A percentile compares a stretch with the other conserved stretches of the same genome.
Conservation (phyloP, 257 asterid species). For the Ajuga chamaepitys region DNA sequence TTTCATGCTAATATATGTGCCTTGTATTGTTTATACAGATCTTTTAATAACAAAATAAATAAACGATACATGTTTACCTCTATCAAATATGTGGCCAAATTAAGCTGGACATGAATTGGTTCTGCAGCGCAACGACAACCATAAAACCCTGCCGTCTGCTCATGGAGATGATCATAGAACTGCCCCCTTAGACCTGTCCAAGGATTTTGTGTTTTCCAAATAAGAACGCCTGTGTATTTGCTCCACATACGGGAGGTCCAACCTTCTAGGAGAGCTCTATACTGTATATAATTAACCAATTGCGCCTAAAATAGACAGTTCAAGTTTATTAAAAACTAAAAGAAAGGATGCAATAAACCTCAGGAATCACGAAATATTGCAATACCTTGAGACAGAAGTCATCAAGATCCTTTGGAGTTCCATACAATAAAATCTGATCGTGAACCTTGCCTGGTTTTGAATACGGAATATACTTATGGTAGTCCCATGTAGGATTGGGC, state of each 20-base stretch:
- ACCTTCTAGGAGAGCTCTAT: conserved; percentile 96
- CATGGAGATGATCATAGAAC: conserved; percentile 94
- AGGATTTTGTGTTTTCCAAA: conserved; percentile 99
- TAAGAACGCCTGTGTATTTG: conserved; percentile 89
- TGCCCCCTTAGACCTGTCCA: conserved; percentile 99
- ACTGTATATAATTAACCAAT: conserved; percentile 79
- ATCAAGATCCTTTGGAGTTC: conserved; percentile 74
- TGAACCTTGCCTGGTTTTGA: conserved; percentile 82
- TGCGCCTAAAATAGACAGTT: conserved; percentile 64
- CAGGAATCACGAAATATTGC: background rate
- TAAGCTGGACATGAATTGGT: conserved; percentile 91
- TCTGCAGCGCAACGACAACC: conserved; percentile 96
- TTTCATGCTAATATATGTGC: background rate
- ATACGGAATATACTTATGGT: conserved; percentile 88
- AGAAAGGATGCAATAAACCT: background rate
- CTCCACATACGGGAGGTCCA: conserved; percentile 98
- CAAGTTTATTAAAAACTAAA: background rate
- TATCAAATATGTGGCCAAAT: conserved; percentile 54
- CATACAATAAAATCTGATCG: conserved; percentile 83
- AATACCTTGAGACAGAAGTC: conserved; percentile 92
- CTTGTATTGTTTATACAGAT: background rate
- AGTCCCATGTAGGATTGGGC: conserved; percentile 81
- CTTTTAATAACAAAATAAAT: background rate
- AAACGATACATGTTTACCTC: conserved; percentile 48
- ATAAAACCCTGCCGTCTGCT: conserved; percentile 94